phyloP scores from a whole-genome alignment of 345 rosid species.

The Populus simonii region DNA sequence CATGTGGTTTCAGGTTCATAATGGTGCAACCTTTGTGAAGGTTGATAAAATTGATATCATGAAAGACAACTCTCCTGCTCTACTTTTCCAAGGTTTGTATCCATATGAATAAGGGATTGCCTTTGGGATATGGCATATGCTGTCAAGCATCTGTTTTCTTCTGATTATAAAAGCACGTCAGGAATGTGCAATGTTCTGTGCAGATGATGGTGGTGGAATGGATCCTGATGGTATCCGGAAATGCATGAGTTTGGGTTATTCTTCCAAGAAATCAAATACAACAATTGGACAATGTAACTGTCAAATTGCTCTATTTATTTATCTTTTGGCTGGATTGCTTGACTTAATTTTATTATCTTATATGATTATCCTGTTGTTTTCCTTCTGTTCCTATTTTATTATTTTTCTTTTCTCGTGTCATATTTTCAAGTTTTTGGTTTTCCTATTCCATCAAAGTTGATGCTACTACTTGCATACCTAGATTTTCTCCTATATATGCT shows the following conservation, averaged over 20 bases:
- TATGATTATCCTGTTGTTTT: background rate
- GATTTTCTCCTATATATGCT: background rate
- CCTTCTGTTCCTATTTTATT: background rate
- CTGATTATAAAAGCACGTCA: conserved; percentile 6
- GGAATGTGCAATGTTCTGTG: conserved; percentile 12
- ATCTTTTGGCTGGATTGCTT: background rate
- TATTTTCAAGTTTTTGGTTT: background rate
- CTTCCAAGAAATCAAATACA: conserved; percentile 80
- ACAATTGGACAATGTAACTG: conserved; percentile 89
- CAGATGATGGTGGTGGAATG: conserved; percentile 99
- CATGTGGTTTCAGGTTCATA: conserved; percentile 51
- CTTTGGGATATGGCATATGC: background rate
- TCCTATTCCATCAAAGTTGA: background rate
- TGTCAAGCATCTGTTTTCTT: background rate
- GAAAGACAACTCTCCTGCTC: conserved; percentile 83
- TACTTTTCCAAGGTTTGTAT: conserved; percentile 65
- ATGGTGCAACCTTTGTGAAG: conserved; percentile 84
- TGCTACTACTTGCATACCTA: background rate
- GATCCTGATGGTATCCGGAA: conserved; percentile 72
- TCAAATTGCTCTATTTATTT: background rate
- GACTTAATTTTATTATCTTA: background rate
- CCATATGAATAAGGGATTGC: background rate
- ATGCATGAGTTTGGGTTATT: conserved; percentile 97
- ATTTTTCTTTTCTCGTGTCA: background rate
- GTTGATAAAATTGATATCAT: conserved; percentile 67